Percentiles rank a stretch among this genome's conserved stretches.
Conservation (phyloP, 371 early-diverging fungal genomes). For the Sporodiniella umbellata region DNA sequence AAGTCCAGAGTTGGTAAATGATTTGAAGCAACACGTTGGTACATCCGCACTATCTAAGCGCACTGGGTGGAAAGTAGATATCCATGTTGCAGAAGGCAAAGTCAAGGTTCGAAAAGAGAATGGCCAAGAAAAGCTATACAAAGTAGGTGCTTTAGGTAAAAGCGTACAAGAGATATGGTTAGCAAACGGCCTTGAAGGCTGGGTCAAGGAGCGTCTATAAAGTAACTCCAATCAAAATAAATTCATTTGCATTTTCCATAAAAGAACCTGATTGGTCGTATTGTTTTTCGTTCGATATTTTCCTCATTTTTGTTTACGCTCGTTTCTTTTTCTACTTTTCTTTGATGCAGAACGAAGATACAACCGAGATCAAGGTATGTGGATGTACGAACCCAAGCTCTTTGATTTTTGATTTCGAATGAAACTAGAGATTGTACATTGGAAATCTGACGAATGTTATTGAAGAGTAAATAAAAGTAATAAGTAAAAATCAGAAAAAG, state of each 20-base stretch:
- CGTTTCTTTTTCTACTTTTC: no score
- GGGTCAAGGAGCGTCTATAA: constrained; percentile 68
- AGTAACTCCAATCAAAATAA: no score
- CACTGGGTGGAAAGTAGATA: constrained; percentile 69
- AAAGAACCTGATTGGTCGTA: no score
- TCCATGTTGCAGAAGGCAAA: constrained; percentile 53
- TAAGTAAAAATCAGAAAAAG: neutral
- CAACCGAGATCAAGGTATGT: neutral
- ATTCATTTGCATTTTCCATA: no score
- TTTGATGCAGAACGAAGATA: no score
- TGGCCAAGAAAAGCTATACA: constrained; percentile 49
- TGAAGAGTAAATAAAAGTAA: constrained; percentile 47
- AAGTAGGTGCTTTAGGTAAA: constrained; percentile 74
- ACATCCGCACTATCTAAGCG: constrained; percentile 58
- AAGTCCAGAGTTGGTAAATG: constrained; percentile 76
- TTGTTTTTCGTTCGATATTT: no score
- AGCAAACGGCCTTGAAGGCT: constrained; percentile 88
- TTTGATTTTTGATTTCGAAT: no score
- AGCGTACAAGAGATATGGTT: constrained; percentile 93
- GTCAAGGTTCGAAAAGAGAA: constrained; percentile 46
- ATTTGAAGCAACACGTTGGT: constrained; percentile 52
- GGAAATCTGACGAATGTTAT: constrained; percentile 59
- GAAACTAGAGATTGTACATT: constrained; percentile 56
- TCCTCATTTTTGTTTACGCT: no score
- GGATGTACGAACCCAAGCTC: no score